A percentile compares a stretch with the other conserved stretches of the same genome.
Conservation (phyloP, 352 stramenopile genomes). For the Globisporangium radiosum region DNA sequence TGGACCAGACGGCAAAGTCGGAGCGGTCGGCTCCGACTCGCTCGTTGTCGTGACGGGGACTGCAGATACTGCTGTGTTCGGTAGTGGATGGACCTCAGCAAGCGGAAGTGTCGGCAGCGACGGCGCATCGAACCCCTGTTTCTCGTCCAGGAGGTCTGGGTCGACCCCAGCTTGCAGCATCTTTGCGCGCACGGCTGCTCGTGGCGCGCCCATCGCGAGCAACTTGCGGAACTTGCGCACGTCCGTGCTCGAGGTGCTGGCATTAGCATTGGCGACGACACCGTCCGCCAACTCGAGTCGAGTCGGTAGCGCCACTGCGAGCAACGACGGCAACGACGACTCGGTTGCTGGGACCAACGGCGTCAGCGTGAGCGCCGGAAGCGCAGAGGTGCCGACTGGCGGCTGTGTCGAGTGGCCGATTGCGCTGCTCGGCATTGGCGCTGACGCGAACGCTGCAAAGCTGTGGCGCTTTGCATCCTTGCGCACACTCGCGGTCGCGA, state of each 20-base stretch:
- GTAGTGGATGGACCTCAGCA: no score
- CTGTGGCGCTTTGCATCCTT: conserved; percentile 61
- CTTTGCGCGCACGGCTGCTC: conserved; percentile 59
- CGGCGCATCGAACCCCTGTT: conserved; percentile 39
- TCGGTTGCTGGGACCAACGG: conserved; percentile 8
- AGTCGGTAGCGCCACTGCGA: no score
- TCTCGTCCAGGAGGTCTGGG: conserved; percentile 44
- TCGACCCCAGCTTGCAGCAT: conserved; percentile 64
- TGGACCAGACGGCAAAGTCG: background rate
- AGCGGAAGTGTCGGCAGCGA: background rate
- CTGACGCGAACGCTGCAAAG: conserved; percentile 39
- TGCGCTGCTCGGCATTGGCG: conserved; percentile 11
- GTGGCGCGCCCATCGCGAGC: conserved; percentile 3
- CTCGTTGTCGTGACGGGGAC: background rate
- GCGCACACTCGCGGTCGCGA: conserved; percentile 58
- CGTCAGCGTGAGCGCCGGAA: conserved; percentile 20
- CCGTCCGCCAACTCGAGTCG: no score
- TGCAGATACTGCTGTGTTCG: no score
- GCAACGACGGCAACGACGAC: background rate
- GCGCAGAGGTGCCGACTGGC: background rate
- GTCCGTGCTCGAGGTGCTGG: no score
- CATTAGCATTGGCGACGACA: no score
- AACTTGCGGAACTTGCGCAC: no score
- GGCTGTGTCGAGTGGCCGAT: conserved; percentile 5
- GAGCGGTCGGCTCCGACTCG: background rate